Evolutionary conservation across 2,329 filamentous ascomycete genomes (phyloP).

Genomic region (Fusarium transvaalense): DNA sequence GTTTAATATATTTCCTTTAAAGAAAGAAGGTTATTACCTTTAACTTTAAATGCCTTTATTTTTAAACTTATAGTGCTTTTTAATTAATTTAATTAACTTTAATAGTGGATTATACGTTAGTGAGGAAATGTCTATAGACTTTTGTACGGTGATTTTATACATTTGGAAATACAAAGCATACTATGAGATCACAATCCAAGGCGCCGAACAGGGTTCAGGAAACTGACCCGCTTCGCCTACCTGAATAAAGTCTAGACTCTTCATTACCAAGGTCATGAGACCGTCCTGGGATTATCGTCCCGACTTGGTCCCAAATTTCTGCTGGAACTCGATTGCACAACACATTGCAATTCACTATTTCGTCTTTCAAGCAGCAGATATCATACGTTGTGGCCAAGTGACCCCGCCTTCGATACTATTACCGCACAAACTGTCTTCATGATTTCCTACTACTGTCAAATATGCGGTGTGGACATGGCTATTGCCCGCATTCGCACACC

Average conservation of each 20-base stretch:
- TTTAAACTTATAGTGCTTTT: too few relatives aligned
- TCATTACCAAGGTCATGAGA: not conserved
- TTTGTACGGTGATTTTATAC: too few relatives aligned
- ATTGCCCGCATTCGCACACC: conserved; percentile 13
- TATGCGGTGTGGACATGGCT: conserved; percentile 17
- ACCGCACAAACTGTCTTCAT: not conserved
- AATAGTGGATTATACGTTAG: too few relatives aligned
- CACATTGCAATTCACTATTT: not conserved
- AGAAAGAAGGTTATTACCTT: too few relatives aligned
- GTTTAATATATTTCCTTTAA: too few relatives aligned
- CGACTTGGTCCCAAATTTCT: not conserved
- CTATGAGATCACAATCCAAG: too few relatives aligned
- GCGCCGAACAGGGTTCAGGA: too few relatives aligned
- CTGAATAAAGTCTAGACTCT: not conserved
- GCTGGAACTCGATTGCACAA: not conserved
- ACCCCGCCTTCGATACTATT: too few relatives aligned
- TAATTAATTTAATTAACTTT: too few relatives aligned
- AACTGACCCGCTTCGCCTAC: not conserved
- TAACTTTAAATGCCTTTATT: too few relatives aligned
- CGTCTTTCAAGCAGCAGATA: rapidly evolving
- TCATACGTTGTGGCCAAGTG: rapidly evolving
- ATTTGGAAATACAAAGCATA: too few relatives aligned
- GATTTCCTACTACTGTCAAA: conserved; percentile 1
- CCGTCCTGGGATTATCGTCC: not conserved
- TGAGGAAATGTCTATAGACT: too few relatives aligned